A percentile compares a stretch with the other conserved stretches of the same genome.
Evolutionary conservation across 345 rosid species (phyloP).

Genomic region (Eucalyptus marginata): DNA sequence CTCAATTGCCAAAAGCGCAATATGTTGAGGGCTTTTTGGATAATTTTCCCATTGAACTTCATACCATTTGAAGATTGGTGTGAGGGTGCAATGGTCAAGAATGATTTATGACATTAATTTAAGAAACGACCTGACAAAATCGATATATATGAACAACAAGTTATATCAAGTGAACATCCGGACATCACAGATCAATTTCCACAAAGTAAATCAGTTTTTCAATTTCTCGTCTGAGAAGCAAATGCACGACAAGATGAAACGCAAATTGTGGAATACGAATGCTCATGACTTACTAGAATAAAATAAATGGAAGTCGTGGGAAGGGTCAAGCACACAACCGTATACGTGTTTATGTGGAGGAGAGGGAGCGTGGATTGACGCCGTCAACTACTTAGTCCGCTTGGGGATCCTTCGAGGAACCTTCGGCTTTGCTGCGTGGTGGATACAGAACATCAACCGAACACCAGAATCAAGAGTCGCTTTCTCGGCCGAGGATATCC

Average conservation of each 20-base stretch:
- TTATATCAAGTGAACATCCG: not conserved
- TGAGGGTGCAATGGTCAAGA: not conserved
- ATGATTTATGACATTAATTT: not conserved
- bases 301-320: not conserved
- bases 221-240: not conserved
- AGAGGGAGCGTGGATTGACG: not conserved
- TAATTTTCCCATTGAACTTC: too few relatives aligned
- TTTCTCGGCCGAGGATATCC: not conserved
- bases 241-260: not conserved
- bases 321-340: not conserved
- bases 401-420: not conserved
- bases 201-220: not conserved
- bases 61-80: not conserved
- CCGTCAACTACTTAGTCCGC: not conserved
- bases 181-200: not conserved
- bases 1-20: rapidly evolving
- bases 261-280: not conserved
- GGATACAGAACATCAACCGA: not conserved
- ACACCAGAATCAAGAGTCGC: not conserved
- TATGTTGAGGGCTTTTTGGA: too few relatives aligned
- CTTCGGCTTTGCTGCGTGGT: not conserved
- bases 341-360: not conserved
- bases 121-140: not conserved
- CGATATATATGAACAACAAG: not conserved
- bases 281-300: not conserved